Evolutionary conservation across 1,139 yeast species (phyloP), one percentile per base, ranked within the genome.

Genomic region (Protomyces inouyei): DNA sequence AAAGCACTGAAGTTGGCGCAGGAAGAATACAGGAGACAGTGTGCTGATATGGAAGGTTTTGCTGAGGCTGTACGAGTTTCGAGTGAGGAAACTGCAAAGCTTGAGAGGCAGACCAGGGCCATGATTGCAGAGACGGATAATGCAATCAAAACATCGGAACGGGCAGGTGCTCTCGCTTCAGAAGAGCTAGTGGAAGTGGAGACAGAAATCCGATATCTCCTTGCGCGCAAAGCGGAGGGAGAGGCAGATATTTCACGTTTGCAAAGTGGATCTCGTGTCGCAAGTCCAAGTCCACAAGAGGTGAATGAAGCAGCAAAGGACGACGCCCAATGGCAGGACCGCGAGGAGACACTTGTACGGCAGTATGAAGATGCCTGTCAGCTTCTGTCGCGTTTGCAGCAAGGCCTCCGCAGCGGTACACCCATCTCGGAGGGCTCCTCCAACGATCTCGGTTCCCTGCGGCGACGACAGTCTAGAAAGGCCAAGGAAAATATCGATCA

Each of bases 1-100:
- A 70, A 69, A 45, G 66, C 68, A 14, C 68, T 69, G 43, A 69
- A 69, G 60, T 65, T 68, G 40, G 64, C 71, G 28, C 69, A 64
- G 36, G 73, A 72, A 8, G 72, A 70, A 48, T 64, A 69, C 16
- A 68, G 68, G 18, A 59, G 52, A 36, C 63, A 52, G 28, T 40
- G 52, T 16, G 46, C 63, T 21, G 63, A 59, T 21, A 52, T 59
- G 9, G 52, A 48, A 32, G 53, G 52, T 2, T 59, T 59, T 38
- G 38, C 43, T 12, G 43, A 37, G 45, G 53, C 57, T 2, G 40
- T 36, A 37, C 45, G 52, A 32, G 40, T 38, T 1, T 38, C 63
- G 9, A 32, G 43, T 43, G 52, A 59, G 35, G 54, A 55, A 12
- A 51, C 37, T 35, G 52, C 37, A 8, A 52, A 59, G 45, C 36